These are phyloP conservation scores for Microcos paniculata DNA, from an alignment of 345 rosid species.

Conservation along the genomic window DNA sequence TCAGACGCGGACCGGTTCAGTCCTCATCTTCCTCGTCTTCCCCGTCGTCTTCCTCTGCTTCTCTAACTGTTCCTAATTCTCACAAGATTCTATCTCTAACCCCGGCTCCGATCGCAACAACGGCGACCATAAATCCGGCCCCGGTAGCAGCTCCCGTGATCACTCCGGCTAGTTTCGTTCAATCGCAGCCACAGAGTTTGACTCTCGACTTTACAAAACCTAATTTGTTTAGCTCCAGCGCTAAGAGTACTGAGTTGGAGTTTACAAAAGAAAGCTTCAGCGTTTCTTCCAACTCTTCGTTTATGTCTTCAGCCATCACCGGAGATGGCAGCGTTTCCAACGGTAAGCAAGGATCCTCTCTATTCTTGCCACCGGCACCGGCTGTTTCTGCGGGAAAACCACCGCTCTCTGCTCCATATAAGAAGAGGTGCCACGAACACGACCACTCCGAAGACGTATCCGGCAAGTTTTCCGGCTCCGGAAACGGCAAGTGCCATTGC, in stretches of 20 bases:
- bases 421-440: conserved; percentile 72
- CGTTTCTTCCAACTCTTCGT: conserved; percentile 81
- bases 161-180: conserved; percentile 45
- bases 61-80: conserved; percentile 1
- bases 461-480: conserved; percentile 64
- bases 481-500: conserved; percentile 78
- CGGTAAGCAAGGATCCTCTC: conserved; percentile 70
- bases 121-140: conserved; percentile 7
- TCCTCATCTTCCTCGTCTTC: conserved; percentile 34
- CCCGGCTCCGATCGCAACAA: not conserved
- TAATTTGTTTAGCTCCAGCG: conserved; percentile 39
- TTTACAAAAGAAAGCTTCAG: conserved; percentile 72
- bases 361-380: conserved; percentile 51
- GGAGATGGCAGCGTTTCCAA: conserved; percentile 96
- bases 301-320: conserved; percentile 80
- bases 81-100: not conserved
- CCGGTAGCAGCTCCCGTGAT: conserved; percentile 17
- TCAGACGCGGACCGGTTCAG: conserved; percentile 71
- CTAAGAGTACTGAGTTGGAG: conserved; percentile 53
- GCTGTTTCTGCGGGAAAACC: conserved; percentile 68
- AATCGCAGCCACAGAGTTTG: conserved; percentile 54
- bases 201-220: conserved; percentile 85
- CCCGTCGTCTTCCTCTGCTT: conserved; percentile 15
- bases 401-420: conserved; percentile 59
- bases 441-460: conserved; percentile 55